Evolutionary conservation across 2,329 filamentous ascomycete genomes (phyloP).

Genomic region (Cladorrhinum sp.): DNA sequence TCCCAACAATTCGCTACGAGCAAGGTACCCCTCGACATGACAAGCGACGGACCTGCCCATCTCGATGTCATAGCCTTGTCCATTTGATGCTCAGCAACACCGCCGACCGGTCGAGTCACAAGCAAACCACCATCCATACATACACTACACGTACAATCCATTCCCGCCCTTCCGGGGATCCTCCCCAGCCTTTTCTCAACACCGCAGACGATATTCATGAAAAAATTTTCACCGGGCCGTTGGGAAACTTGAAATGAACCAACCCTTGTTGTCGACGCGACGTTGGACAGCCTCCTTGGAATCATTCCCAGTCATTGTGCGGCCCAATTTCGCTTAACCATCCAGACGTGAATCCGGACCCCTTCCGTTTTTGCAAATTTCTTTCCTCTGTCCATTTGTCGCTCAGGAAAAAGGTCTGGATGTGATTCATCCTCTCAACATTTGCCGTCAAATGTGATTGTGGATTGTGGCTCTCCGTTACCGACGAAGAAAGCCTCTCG

Average conservation of each 20-base stretch:
- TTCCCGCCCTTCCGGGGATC: conserved; percentile 11
- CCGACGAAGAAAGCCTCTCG: background rate
- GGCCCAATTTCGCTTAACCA: conserved; percentile 29
- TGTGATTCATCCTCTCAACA: conserved; percentile 21
- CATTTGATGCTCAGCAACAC: too few relatives aligned
- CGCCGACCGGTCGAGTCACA: too few relatives aligned
- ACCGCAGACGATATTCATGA: conserved; percentile 2
- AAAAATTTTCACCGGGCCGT: conserved; percentile 26
- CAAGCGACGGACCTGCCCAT: background rate
- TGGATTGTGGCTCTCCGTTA: background rate
- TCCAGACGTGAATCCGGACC: conserved; percentile 24
- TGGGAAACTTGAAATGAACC: conserved; percentile 17
- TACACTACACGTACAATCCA: too few relatives aligned
- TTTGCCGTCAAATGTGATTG: conserved; percentile 5
- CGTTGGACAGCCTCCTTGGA: conserved; percentile 14
- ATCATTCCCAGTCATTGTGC: conserved; percentile 17
- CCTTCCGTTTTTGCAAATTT: conserved; percentile 25
- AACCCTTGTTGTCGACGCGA: conserved; percentile 13
- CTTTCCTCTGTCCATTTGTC: conserved; percentile 4
- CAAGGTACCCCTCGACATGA: background rate
- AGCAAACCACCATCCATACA: background rate
- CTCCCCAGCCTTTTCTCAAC: conserved; percentile 14
- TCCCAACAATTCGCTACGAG: background rate
- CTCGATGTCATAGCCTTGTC: background rate
- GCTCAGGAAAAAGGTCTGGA: conserved; percentile 9